Evolutionary conservation across 495 filamentous ascomycete genomes (phyloP).

Genomic region (Haplographium delicatum): DNA sequence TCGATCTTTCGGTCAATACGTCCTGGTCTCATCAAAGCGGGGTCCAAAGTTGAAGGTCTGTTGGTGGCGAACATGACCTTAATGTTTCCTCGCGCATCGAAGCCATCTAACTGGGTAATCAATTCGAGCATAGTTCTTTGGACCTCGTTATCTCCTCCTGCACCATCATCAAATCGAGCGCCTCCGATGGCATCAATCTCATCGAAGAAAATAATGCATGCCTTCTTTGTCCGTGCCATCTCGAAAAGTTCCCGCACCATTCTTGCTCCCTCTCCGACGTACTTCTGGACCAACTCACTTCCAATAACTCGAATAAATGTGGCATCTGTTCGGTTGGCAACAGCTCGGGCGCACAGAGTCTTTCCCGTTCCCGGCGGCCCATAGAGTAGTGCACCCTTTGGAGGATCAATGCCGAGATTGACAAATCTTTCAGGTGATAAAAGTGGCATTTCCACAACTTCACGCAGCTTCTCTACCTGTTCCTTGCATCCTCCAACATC

Average conservation of each 20-base stretch:
- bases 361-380: conserved; percentile 97
- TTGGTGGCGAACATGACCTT: conserved; percentile 99
- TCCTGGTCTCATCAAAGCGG: conserved; percentile 92
- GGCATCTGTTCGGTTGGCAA: conserved; percentile 95
- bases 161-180: conserved; percentile 97
- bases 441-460: conserved; percentile 97
- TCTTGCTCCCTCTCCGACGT: conserved; percentile 93
- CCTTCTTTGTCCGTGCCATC: conserved; percentile 99
- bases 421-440: conserved; percentile 96
- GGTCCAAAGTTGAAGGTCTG: conserved; percentile 90
- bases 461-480: conserved; percentile 96
- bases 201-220: conserved; percentile 99
- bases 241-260: conserved; percentile 99
- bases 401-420: conserved; percentile 94
- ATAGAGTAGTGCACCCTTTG: conserved; percentile 95
- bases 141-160: conserved; percentile 98
- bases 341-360: conserved; percentile 93
- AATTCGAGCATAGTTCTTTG: conserved; percentile 98
- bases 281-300: conserved; percentile 95
- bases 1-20: conserved; percentile 99
- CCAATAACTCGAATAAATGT: conserved; percentile 99
- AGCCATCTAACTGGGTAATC: conserved; percentile 96
- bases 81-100: conserved; percentile 96
- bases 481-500: conserved; percentile 99
- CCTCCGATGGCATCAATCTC: conserved; percentile 98